A percentile compares a stretch with the other conserved stretches of the same genome.
phyloP scores from a whole-genome alignment of 2,329 filamentous ascomycete species.

The Colletotrichum euphorbiae region DNA sequence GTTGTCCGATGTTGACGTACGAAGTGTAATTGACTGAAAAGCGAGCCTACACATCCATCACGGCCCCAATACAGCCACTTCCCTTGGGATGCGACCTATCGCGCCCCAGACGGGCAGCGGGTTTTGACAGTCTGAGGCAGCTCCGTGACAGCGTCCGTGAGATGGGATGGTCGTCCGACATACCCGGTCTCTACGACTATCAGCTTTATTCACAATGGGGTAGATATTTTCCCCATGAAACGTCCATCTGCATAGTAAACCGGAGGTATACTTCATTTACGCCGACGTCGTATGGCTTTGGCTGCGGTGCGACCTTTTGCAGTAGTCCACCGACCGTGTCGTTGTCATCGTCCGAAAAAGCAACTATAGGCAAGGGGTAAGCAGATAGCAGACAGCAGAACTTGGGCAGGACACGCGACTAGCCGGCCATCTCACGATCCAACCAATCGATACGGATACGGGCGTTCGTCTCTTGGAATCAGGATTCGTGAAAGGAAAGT shows the following conservation, averaged over 20 bases:
- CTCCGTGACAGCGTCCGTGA: constrained; percentile 27
- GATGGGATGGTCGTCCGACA: constrained; percentile 36
- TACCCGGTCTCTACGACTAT: constrained; percentile 9
- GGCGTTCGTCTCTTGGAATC: constrained; percentile 30
- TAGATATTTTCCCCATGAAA: constrained; percentile 4
- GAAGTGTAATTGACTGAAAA: not conserved
- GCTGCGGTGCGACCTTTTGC: not conserved
- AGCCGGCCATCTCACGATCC: constrained; percentile 6
- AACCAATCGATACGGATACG: constrained; percentile 35
- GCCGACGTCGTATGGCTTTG: not conserved
- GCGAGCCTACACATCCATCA: constrained; percentile 12
- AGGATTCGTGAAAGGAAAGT: constrained; percentile 17
- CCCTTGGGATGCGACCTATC: constrained; percentile 19
- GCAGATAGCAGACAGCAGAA: not conserved
- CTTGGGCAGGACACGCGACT: not conserved
- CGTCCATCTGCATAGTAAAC: not conserved
- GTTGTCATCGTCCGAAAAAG: constrained; percentile 10
- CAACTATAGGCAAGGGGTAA: not conserved
- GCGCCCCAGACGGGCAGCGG: constrained; percentile 11
- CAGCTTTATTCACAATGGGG: not conserved
- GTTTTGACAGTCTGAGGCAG: constrained; percentile 38
- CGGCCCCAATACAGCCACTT: constrained; percentile 28
- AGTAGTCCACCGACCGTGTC: not conserved
- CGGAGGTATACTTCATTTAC: not conserved
- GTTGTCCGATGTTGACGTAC: constrained; percentile 15